phyloP scores from a whole-genome alignment of 139 green algal species.

The Chlorella sp. region DNA sequence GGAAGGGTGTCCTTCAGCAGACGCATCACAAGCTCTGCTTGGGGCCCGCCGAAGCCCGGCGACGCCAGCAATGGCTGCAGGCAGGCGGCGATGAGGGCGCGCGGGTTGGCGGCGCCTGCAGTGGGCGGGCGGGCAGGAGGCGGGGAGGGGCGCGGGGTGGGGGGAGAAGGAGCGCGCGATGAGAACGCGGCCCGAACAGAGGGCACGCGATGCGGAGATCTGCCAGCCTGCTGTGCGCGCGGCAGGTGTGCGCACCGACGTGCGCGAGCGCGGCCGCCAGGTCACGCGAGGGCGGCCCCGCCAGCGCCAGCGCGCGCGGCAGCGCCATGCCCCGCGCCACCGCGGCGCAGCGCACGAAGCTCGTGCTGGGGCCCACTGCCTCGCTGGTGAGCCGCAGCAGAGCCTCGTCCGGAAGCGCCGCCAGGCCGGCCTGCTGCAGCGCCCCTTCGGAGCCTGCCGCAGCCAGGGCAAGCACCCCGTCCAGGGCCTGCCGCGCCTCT shows the following conservation, averaged over 20 bases:
- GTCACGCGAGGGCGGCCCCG: background rate
- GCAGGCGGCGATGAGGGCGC: background rate
- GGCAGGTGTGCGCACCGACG: background rate
- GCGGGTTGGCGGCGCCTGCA: slow-evolving; percentile 14
- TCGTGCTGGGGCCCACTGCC: background rate
- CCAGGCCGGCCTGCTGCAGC: slow-evolving; percentile 2
- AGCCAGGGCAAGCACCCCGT: background rate
- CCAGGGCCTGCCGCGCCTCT: background rate
- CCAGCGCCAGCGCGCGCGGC: slow-evolving; percentile 4
- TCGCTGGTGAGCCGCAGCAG: slow-evolving; percentile 14
- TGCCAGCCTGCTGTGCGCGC: background rate
- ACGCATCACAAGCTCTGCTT: background rate
- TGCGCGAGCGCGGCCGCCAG: slow-evolving; percentile 4
- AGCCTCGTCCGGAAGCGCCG: background rate
- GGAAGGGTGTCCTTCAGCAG: slow-evolving; percentile 1
- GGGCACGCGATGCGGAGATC: background rate
- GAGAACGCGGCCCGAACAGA: background rate
- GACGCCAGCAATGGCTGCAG: slow-evolving; percentile 12
- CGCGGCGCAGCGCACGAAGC: slow-evolving; percentile 9
- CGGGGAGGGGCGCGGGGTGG: background rate
- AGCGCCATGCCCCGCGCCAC: slow-evolving; percentile 1
- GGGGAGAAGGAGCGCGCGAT: background rate
- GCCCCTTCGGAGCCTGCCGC: background rate
- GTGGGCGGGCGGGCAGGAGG: background rate
- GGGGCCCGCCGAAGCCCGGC: background rate